phyloP scores from a whole-genome alignment of 2,329 filamentous ascomycete genomes.

The Pestalotiopsis sp. region DNA sequence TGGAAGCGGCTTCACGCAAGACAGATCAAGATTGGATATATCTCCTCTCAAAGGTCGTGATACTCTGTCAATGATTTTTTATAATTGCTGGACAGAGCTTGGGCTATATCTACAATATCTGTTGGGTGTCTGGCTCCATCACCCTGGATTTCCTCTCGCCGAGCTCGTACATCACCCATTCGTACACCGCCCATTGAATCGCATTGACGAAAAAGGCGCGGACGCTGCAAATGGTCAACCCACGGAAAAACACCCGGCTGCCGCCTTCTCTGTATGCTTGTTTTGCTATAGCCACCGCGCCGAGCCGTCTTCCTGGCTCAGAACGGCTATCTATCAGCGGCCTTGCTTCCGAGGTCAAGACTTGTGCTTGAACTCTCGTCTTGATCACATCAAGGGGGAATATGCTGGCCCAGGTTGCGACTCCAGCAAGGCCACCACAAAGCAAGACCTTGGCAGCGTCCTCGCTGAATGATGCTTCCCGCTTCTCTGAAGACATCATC shows the following conservation, averaged over 20 bases:
- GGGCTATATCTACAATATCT: background rate
- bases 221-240: constrained; percentile 78
- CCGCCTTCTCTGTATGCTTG: constrained; percentile 69
- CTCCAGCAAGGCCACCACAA: constrained; percentile 84
- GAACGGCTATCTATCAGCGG: constrained; percentile 35
- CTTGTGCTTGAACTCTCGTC: constrained; percentile 84
- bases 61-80: background rate
- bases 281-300: constrained; percentile 66
- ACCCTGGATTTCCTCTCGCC: constrained; percentile 34
- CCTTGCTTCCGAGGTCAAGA: constrained; percentile 28
- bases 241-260: constrained; percentile 67
- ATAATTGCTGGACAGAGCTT: background rate
- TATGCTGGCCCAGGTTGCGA: constrained; percentile 86
- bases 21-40: background rate
- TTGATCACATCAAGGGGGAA: constrained; percentile 94
- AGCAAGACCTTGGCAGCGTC: constrained; percentile 69
- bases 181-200: constrained; percentile 89
- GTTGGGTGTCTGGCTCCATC: background rate
- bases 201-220: constrained; percentile 93
- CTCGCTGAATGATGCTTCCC: constrained; percentile 32
- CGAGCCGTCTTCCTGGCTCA: constrained; percentile 35
- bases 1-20: background rate
- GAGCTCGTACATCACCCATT: constrained; percentile 76
- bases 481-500: constrained; percentile 41
- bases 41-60: background rate